Percentiles rank a stretch among this genome's conserved stretches.
Conservation (phyloP, 371 early-diverging fungal species). For the Mortierella sp. region DNA sequence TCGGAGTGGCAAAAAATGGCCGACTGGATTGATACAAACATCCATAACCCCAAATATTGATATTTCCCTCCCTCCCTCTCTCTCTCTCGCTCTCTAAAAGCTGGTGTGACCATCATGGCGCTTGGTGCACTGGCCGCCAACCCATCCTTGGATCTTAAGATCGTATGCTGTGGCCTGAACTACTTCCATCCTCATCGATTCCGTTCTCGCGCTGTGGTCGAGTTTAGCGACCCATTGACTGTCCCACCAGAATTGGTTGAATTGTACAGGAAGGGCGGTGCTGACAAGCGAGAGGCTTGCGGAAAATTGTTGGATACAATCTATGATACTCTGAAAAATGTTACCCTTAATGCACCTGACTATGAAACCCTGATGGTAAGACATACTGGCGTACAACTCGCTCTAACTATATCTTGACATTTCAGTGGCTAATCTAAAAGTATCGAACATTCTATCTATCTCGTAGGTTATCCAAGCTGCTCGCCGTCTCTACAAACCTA, state of each 20-base stretch:
- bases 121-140: constrained; percentile 93
- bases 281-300: constrained; percentile 84
- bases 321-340: constrained; percentile 81
- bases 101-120: constrained; percentile 93
- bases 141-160: constrained; percentile 89
- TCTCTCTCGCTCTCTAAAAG: constrained; percentile 38
- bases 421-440: not conserved
- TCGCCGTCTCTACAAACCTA: constrained; percentile 92
- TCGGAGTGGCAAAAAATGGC: constrained; percentile 7
- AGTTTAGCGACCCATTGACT: constrained; percentile 92
- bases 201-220: constrained; percentile 95
- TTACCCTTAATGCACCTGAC: constrained; percentile 95
- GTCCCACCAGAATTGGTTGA: constrained; percentile 83
- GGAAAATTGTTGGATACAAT: constrained; percentile 81
- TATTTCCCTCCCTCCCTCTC: not conserved
- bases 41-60: not conserved
- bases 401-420: no score
- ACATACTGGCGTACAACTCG: not conserved
- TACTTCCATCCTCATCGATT: constrained; percentile 98
- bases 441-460: not conserved
- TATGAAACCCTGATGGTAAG: constrained; percentile 90
- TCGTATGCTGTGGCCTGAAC: constrained; percentile 93
- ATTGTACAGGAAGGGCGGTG: constrained; percentile 85
- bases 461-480: constrained; percentile 91
- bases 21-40: not conserved